Evolutionary conservation across 768 basidiomycete species (phyloP).

Genomic region (Tylopilus subfusipes): DNA sequence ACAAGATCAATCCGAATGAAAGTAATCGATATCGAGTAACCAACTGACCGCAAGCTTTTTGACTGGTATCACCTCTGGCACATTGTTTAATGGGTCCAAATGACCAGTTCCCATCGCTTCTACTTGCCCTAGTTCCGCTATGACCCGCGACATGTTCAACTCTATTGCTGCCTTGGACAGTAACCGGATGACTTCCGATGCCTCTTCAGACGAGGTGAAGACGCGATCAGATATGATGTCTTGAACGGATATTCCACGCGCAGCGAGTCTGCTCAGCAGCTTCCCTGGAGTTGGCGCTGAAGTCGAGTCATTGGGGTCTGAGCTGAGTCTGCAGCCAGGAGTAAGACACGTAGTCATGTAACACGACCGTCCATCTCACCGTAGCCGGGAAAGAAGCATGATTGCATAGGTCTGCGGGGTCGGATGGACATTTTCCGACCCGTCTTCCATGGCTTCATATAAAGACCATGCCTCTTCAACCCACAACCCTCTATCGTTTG

Average conservation of each 20-base stretch:
- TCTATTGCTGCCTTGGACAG: slow-evolving; percentile 62
- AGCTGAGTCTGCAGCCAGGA: slow-evolving; percentile 35
- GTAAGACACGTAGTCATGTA: slow-evolving; percentile 10
- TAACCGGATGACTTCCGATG: slow-evolving; percentile 48
- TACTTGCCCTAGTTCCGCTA: slow-evolving; percentile 55
- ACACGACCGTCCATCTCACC: slow-evolving; percentile 35
- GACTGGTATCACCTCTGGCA: slow-evolving; percentile 67
- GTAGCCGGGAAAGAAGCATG: slow-evolving; percentile 58
- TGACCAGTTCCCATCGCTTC: slow-evolving; percentile 41
- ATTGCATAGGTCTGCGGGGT: slow-evolving; percentile 62
- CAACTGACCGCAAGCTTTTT: slow-evolving; percentile 40
- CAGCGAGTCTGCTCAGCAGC: slow-evolving; percentile 45
- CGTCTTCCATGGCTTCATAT: slow-evolving; percentile 53
- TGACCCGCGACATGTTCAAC: slow-evolving; percentile 45
- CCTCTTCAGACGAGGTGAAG: slow-evolving; percentile 53
- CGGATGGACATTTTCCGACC: slow-evolving; percentile 45
- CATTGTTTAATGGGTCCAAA: slow-evolving; percentile 43
- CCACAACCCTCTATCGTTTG: slow-evolving; percentile 50
- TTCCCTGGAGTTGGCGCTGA: slow-evolving; percentile 17
- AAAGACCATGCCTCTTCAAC: slow-evolving; percentile 58
- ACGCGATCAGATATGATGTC: slow-evolving; percentile 56
- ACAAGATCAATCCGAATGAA: not conserved
- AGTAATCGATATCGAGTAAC: not conserved
- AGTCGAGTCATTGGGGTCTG: slow-evolving; percentile 27
- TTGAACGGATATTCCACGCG: slow-evolving; percentile 47